phyloP scores from a whole-genome alignment of 495 filamentous ascomycete genomes.

The Entonaema liquescens region DNA sequence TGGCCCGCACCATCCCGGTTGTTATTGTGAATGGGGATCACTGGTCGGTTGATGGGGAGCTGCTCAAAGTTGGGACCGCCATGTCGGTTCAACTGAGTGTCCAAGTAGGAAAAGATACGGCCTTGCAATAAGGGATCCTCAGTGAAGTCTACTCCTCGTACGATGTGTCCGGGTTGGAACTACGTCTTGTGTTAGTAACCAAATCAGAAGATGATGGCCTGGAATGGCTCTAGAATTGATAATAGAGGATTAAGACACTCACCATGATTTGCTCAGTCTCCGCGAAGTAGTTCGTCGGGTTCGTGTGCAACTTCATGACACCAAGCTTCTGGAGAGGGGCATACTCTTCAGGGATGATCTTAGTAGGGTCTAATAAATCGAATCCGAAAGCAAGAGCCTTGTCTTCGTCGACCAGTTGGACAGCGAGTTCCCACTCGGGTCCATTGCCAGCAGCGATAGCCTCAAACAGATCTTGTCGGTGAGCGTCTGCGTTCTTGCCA shows the following conservation, averaged over 20 bases:
- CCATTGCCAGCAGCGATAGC: conserved; percentile 70
- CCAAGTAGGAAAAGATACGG: conserved; percentile 77
- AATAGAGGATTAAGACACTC: conserved; percentile 31
- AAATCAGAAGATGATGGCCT: not conserved
- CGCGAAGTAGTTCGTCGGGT: conserved; percentile 80
- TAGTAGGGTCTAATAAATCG: conserved; percentile 78
- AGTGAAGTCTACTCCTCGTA: conserved; percentile 76
- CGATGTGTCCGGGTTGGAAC: conserved; percentile 69
- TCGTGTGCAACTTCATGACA: conserved; percentile 73
- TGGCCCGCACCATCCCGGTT: conserved; percentile 71
- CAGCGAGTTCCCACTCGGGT: conserved; percentile 77
- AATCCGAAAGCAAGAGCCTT: conserved; percentile 72
- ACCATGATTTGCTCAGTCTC: conserved; percentile 80
- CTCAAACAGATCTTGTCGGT: conserved; percentile 76
- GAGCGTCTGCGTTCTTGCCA: conserved; percentile 75
- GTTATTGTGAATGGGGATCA: conserved; percentile 73
- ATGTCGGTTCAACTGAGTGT: conserved; percentile 77
- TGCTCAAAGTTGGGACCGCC: conserved; percentile 80
- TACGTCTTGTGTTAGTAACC: conserved; percentile 29
- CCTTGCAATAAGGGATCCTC: conserved; percentile 79
- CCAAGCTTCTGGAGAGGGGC: conserved; percentile 73
- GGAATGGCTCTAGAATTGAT: not conserved
- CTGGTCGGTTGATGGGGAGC: conserved; percentile 76
- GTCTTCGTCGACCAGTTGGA: conserved; percentile 79
- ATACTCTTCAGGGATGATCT: conserved; percentile 77